These are phyloP conservation scores for Globisporangium polare DNA, from an alignment of 352 stramenopile genomes.

Conservation along the genomic window DNA sequence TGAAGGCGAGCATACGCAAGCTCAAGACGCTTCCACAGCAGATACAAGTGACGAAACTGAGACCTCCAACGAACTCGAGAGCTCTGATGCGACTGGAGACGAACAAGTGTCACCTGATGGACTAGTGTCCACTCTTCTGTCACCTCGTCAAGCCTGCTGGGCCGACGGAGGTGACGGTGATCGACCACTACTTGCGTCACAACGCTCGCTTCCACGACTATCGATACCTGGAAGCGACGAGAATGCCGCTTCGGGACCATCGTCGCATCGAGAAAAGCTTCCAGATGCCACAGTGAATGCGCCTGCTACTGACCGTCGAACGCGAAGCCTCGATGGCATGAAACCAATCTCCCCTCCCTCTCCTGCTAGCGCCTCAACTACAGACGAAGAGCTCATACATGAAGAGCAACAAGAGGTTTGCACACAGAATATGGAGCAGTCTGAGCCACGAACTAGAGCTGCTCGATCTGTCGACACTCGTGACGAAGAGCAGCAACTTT, in stretches of 20 bases:
- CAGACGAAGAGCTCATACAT: background rate
- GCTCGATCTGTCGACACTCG: background rate
- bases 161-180: background rate
- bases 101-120: background rate
- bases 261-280: background rate
- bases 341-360: background rate
- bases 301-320: background rate
- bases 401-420: background rate
- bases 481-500: background rate
- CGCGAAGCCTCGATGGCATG: background rate
- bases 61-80: background rate
- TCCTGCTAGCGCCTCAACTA: background rate
- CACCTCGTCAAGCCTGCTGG: constrained; percentile 15
- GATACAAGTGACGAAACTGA: background rate
- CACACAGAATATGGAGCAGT: background rate
- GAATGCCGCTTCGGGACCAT: background rate
- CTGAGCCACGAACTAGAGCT: background rate
- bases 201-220: background rate
- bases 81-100: background rate
- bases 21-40: background rate
- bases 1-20: background rate
- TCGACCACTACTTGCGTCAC: background rate
- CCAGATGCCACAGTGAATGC: background rate
- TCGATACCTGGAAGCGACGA: background rate
- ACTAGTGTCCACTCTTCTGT: background rate